Base-by-base conservation (phyloP, 2,329 filamentous ascomycete genomes). In the Trichoderma endophyticum region DNA sequence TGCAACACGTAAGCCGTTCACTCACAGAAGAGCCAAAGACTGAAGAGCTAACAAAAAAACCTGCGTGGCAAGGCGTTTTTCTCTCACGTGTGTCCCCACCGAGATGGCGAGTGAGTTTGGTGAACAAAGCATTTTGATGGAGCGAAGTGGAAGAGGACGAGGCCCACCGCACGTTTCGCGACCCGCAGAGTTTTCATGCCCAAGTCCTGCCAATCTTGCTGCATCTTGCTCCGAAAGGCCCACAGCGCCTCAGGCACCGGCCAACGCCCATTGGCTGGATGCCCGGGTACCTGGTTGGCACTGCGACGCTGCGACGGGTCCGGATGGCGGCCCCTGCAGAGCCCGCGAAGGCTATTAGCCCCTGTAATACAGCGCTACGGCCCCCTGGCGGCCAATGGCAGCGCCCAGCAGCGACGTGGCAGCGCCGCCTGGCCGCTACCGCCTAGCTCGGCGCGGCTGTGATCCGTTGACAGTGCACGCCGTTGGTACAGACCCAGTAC, bases 251-350 rank as follows among this genome's bases (percentile, higher is more conserved):
- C 76, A 79, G 78, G 77, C 71, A 79, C 77, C 67, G 34, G 30
- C 30, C n/a, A 67, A 11, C 63, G 21, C 62, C 73, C 26, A 81
- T 80, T 81, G 79, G 79, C 57, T 70, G 66, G 39, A 9, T 11
- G n/a, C 30, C 61, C 73, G 72, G 73, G 77, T 78, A 75, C 78
- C 78, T 78, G 78, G 76, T 73, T 75, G 70, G 74, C 61, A 39
- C 69, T 76, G 77, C 71, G 66, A 65, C 65, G 66, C 71, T 61
- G 66, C 43, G 60, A 65, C 39, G 66, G 70, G 63, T 28, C 59
- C 70, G 56, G 63, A 63, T 56, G 51, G 70, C 70, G 64, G 63
- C 70, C 70, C 70, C 63, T 71, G 68, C 63, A 71, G 70, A 59
- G 70, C 36, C 70, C 64, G 57, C 54, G 32, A 69, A 61, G 63